Base-by-base conservation (phyloP, 345 rosid species). In the Sonneratia caseolaris region DNA sequence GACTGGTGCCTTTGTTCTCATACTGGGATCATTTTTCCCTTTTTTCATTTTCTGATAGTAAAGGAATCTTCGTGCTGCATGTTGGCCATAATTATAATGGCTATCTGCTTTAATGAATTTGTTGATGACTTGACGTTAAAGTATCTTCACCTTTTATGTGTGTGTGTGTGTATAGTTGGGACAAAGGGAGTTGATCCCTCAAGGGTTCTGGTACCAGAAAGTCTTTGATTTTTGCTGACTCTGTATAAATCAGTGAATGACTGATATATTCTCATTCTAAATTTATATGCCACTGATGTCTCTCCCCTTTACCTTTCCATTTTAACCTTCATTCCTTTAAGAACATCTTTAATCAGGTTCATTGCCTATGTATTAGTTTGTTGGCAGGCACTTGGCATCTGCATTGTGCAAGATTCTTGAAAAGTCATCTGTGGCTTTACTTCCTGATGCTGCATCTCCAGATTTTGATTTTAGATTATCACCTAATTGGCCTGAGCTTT, bases 301-400 rank as follows among this genome's bases (percentile, higher is more conserved):
- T 45, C 21, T 68, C 9, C 47, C 69, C 2, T 66, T 42, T 40
- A 59, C 35, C 19, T 67, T 19, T 42, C 49, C 27, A 36, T 48
- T 42, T 38, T 68, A 32, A 68, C 9, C 7, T 16, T 42, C 45
- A 42, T 42, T 42, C 45, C 45, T 42, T 42, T 42, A 42, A 42
- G 45, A 42, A 42, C 45, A 42, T 42, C 10, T 42, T 9, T 42
- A 21, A 68, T 6, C 19, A 42, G 24, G 18, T 45, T 45, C 37
- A 43, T 12, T 68, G 6, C 42, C 16, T 68, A 6, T 35, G 37
- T 43, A 24, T 74, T 86, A 95, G 99, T 86, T 92, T 86, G 93
- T 92, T 76, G 75, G 87, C 91, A 95, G 97, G 86, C 83, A 85
- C 79, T 77, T 95, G 80, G 86, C 93, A 61, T 81, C 87, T 37